These are phyloP conservation scores for Endocalyx cinctus DNA, from an alignment of 2,329 filamentous ascomycete species.

Conservation along the genomic window DNA sequence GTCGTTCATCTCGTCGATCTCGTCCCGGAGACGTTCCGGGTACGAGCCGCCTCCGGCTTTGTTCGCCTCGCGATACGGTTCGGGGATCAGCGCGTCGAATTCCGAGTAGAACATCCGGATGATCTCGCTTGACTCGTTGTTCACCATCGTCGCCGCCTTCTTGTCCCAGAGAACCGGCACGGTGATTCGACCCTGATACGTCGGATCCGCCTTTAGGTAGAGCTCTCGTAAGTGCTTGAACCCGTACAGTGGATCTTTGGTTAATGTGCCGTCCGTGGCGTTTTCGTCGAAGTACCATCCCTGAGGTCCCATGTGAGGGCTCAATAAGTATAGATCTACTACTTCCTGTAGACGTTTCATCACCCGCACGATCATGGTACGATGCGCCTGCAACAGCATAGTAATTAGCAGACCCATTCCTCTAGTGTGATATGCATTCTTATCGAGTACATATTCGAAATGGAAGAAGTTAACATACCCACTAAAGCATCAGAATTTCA, in stretches of 20 bases:
- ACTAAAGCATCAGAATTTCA: too few relatives aligned
- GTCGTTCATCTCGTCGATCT: constrained; percentile 63
- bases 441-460: too few relatives aligned
- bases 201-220: constrained; percentile 63
- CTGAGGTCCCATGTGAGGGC: constrained; percentile 58
- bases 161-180: constrained; percentile 71
- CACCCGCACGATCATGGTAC: constrained; percentile 66
- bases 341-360: constrained; percentile 70
- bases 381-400: constrained; percentile 53
- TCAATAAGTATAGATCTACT: constrained; percentile 63
- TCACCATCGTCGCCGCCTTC: constrained; percentile 66
- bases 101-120: constrained; percentile 77
- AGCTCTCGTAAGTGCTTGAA: constrained; percentile 65
- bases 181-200: constrained; percentile 67
- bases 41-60: constrained; percentile 51
- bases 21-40: constrained; percentile 42
- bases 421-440: too few relatives aligned
- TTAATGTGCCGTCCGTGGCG: constrained; percentile 41
- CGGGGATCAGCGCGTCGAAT: constrained; percentile 59
- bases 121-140: constrained; percentile 80
- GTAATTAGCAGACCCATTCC: too few relatives aligned
- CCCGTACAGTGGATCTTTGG: constrained; percentile 58
- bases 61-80: constrained; percentile 46
- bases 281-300: constrained; percentile 51
- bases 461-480: too few relatives aligned